Evolutionary conservation across 805 yeast genomes (phyloP).

Genomic region (Saccharomycopsis sp.): DNA sequence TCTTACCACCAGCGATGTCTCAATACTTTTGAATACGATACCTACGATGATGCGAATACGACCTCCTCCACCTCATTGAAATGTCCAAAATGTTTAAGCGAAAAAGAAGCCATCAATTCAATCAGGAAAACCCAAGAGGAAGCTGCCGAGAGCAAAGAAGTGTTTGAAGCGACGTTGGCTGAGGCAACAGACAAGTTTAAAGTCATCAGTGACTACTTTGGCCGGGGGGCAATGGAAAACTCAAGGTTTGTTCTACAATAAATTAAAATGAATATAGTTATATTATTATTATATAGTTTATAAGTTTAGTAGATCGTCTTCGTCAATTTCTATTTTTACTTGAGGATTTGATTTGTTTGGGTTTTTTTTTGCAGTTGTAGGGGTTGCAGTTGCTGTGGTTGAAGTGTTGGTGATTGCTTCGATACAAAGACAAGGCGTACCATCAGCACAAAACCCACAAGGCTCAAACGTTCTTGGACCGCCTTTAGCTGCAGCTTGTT

Average conservation of each 20-base stretch:
- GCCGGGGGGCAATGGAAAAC: slow-evolving; percentile 75
- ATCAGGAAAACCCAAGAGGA: slow-evolving; percentile 54
- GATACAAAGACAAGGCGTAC: slow-evolving; percentile 84
- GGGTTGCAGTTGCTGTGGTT: background rate
- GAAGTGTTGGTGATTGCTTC: slow-evolving; percentile 38
- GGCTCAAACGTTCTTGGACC: slow-evolving; percentile 37
- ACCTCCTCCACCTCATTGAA: slow-evolving; percentile 26
- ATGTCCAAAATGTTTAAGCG: slow-evolving; percentile 77
- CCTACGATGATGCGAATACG: slow-evolving; percentile 19
- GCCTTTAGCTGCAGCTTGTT: background rate
- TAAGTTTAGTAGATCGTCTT: background rate
- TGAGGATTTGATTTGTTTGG: background rate
- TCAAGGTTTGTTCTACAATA: background rate
- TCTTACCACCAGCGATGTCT: slow-evolving; percentile 81
- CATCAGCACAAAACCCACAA: slow-evolving; percentile 92
- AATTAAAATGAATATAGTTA: background rate
- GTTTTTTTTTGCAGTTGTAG: background rate
- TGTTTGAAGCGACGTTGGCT: slow-evolving; percentile 51
- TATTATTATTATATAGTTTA: background rate
- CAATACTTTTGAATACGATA: slow-evolving; percentile 36
- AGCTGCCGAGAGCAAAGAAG: slow-evolving; percentile 52
- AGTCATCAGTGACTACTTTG: slow-evolving; percentile 73
- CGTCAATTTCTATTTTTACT: background rate
- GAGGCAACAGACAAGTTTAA: slow-evolving; percentile 48
- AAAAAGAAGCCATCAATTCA: slow-evolving; percentile 57